A percentile compares a stretch with the other conserved stretches of the same genome.
Evolutionary conservation across 805 yeast genomes (phyloP).

Genomic region (Candida chauliodis): DNA sequence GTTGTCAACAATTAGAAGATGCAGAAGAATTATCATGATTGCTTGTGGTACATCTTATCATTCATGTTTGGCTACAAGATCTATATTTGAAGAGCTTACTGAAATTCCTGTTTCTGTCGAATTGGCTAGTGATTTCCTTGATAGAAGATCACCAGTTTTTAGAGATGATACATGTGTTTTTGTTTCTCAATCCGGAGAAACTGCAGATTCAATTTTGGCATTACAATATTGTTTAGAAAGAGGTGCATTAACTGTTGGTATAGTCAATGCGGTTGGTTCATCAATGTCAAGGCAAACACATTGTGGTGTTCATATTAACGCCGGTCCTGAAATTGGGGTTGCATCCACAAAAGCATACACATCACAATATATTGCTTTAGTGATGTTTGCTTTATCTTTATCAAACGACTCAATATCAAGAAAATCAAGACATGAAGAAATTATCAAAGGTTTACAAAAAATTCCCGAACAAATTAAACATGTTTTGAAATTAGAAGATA

Average conservation of each 20-base stretch:
- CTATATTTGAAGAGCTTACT: constrained; percentile 92
- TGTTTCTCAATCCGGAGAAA: constrained; percentile 98
- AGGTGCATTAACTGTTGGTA: constrained; percentile 96
- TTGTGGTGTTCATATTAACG: constrained; percentile 99
- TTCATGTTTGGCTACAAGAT: constrained; percentile 95
- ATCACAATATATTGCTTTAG: constrained; percentile 94
- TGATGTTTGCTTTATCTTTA: constrained; percentile 92
- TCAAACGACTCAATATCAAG: constrained; percentile 87
- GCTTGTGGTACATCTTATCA: constrained; percentile 99
- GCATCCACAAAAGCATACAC: constrained; percentile 99
- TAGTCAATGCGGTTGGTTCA: constrained; percentile 96
- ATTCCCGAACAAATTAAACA: constrained; percentile 83
- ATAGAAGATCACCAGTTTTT: constrained; percentile 93
- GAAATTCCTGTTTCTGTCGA: constrained; percentile 93
- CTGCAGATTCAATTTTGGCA: constrained; percentile 95
- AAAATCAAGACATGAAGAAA: constrained; percentile 72
- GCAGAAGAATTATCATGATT: constrained; percentile 94
- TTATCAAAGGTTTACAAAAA: constrained; percentile 77
- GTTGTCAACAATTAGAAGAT: constrained; percentile 85
- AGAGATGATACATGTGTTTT: constrained; percentile 97
- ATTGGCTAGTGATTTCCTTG: constrained; percentile 91
- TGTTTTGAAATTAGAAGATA: constrained; percentile 69
- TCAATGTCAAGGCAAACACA: constrained; percentile 94
- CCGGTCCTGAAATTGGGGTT: constrained; percentile 99
- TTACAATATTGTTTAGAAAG: constrained; percentile 93